These are phyloP conservation scores for Annona cherimola DNA, from an alignment of 164 flowering plant species.

Conservation along the genomic window DNA sequence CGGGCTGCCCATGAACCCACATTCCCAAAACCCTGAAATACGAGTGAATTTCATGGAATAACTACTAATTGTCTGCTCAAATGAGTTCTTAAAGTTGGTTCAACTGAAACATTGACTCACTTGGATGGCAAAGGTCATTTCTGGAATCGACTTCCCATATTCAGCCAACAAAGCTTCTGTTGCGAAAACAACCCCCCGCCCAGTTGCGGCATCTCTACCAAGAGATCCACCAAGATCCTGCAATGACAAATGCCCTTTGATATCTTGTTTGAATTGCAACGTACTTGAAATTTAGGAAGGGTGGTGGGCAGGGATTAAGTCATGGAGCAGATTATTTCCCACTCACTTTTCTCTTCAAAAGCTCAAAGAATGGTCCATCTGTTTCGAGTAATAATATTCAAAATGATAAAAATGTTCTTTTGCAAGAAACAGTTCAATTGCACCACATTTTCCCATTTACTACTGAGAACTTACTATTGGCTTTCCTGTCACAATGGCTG, in stretches of 20 bases:
- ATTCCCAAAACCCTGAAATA: slow-evolving; percentile 68
- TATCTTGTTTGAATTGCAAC: background rate
- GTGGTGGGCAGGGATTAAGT: background rate
- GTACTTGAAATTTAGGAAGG: background rate
- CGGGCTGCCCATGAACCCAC: slow-evolving; percentile 83
- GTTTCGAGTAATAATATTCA: background rate
- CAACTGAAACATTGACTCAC: slow-evolving; percentile 8
- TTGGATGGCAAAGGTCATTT: slow-evolving; percentile 34
- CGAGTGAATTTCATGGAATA: background rate
- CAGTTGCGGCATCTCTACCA: slow-evolving; percentile 88
- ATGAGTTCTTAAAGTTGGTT: background rate
- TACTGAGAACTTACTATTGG: slow-evolving; percentile 50
- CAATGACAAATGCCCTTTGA: slow-evolving; percentile 6
- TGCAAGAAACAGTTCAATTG: background rate
- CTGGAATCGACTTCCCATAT: slow-evolving; percentile 55
- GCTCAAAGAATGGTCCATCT: background rate
- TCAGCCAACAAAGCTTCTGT: slow-evolving; percentile 77
- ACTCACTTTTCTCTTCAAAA: background rate
- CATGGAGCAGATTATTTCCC: background rate
- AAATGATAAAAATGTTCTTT: background rate
- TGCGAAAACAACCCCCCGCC: slow-evolving; percentile 76
- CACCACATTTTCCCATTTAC: background rate
- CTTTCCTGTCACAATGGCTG: slow-evolving; percentile 82
- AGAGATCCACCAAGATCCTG: slow-evolving; percentile 89
- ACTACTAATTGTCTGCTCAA: background rate